phyloP scores from a whole-genome alignment of 2,329 filamentous ascomycete genomes.

The Monilinia fructigena region DNA sequence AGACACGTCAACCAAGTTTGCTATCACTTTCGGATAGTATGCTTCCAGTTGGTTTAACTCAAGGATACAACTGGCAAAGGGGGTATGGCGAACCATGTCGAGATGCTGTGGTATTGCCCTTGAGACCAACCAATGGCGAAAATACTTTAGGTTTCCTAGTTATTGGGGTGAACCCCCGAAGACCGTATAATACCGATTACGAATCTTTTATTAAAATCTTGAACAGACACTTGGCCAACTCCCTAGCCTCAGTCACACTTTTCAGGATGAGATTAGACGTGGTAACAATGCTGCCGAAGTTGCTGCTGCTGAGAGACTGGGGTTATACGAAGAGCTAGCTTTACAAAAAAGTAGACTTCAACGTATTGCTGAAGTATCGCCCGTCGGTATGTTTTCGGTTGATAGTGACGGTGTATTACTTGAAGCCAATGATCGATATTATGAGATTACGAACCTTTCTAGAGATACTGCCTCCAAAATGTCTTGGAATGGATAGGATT shows the following conservation, averaged over 20 bases:
- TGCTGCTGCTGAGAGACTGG: slow-evolving; percentile 60
- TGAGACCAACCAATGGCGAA: slow-evolving; percentile 66
- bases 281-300: slow-evolving; percentile 70
- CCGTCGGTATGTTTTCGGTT: slow-evolving; percentile 82
- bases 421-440: slow-evolving; percentile 79
- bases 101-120: slow-evolving; percentile 72
- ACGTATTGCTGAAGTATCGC: slow-evolving; percentile 78
- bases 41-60: slow-evolving; percentile 60
- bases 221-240: slow-evolving; percentile 72
- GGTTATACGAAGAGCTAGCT: slow-evolving; percentile 35
- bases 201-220: slow-evolving; percentile 71
- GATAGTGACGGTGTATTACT: slow-evolving; percentile 66
- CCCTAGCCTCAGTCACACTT: slow-evolving; percentile 74
- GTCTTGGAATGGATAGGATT: slow-evolving; percentile 70
- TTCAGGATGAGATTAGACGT: slow-evolving; percentile 76
- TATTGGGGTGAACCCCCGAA: slow-evolving; percentile 63
- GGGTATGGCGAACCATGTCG: slow-evolving; percentile 69
- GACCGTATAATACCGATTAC: slow-evolving; percentile 77
- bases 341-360: slow-evolving; percentile 34
- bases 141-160: slow-evolving; percentile 51
- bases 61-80: slow-evolving; percentile 62
- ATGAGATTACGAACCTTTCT: slow-evolving; percentile 66
- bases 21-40: slow-evolving; percentile 64
- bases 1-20: slow-evolving; percentile 63
- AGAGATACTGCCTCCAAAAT: slow-evolving; percentile 57